These are phyloP conservation scores for Fusarium clavum DNA, from an alignment of 2,329 filamentous ascomycete species.

Conservation along the genomic window DNA sequence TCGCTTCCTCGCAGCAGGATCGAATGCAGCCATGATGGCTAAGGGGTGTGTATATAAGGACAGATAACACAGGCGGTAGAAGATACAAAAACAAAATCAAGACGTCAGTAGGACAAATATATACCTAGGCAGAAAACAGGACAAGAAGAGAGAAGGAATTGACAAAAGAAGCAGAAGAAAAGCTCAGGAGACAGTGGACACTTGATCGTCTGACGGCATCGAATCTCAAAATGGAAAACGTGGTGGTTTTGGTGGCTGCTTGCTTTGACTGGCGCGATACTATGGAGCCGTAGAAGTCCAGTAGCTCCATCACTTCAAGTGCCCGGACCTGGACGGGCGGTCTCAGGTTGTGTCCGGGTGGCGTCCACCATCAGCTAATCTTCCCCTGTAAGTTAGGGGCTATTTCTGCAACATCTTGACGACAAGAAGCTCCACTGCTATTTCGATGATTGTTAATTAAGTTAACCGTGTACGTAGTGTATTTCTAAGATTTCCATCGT, in stretches of 20 bases:
- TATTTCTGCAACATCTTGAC: constrained; percentile 24
- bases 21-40: constrained; percentile 58
- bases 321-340: neutral
- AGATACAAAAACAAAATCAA: neutral
- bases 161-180: constrained; percentile 15
- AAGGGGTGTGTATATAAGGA: constrained; percentile 3
- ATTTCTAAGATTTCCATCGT: neutral
- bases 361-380: neutral
- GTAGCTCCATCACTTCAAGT: constrained; percentile 19
- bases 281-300: neutral
- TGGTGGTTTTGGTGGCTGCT: constrained; percentile 37
- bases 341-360: constrained; percentile 20
- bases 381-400: constrained; percentile 32
- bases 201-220: constrained; percentile 37
- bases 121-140: neutral
- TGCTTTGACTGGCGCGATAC: constrained; percentile 23
- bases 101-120: neutral
- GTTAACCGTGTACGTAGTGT: neutral
- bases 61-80: neutral
- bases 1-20: constrained; percentile 74
- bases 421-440: constrained; percentile 8
- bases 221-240: constrained; percentile 30
- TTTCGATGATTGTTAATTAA: constrained; percentile 16
- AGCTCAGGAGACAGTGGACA: constrained; percentile 40
- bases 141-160: neutral